Conservation (phyloP, 1,139 yeast genomes). For the Candida sp. region DNA sequence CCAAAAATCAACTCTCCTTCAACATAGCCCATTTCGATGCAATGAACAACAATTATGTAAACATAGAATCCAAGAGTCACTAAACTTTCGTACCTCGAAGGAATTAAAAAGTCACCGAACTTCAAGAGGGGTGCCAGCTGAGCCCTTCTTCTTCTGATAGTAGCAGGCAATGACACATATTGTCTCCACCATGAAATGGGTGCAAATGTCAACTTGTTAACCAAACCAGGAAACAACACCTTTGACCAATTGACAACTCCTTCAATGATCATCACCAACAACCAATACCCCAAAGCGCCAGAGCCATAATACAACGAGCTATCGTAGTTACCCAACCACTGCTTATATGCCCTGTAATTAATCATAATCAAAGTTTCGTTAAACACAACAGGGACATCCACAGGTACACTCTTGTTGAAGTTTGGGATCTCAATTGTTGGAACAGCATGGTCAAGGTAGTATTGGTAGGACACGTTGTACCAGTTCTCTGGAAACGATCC, state of each 20-base stretch:
- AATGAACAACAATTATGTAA: conserved; percentile 43
- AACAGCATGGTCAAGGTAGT: conserved; percentile 22
- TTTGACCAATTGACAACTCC: conserved; percentile 45
- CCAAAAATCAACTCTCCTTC: conserved; percentile 4
- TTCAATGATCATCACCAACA: conserved; percentile 41
- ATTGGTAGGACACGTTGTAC: conserved; percentile 18
- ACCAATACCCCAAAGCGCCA: conserved; percentile 54
- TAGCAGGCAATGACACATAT: conserved; percentile 34
- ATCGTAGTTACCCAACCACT: conserved; percentile 37
- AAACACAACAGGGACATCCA: conserved; percentile 26
- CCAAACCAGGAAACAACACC: conserved; percentile 26
- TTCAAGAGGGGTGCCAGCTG: conserved; percentile 21
- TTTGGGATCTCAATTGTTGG: conserved; percentile 20
- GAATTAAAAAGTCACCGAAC: conserved; percentile 26
- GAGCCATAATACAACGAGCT: conserved; percentile 51
- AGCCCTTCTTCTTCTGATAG: conserved; percentile 24
- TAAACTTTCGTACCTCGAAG: conserved; percentile 28
- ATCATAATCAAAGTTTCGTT: conserved; percentile 13
- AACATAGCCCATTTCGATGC: conserved; percentile 22
- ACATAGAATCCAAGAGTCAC: conserved; percentile 40
- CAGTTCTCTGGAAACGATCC: conserved; percentile 9
- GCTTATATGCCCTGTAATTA: conserved; percentile 3
- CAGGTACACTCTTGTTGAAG: conserved; percentile 22
- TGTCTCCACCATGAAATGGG: conserved; percentile 28
- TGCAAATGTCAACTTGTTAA: conserved; percentile 24